A percentile compares a stretch with the other conserved stretches of the same genome.
Conservation (phyloP, 1,284 basidiomycete genomes). For the Pseudozyma pruni region DNA sequence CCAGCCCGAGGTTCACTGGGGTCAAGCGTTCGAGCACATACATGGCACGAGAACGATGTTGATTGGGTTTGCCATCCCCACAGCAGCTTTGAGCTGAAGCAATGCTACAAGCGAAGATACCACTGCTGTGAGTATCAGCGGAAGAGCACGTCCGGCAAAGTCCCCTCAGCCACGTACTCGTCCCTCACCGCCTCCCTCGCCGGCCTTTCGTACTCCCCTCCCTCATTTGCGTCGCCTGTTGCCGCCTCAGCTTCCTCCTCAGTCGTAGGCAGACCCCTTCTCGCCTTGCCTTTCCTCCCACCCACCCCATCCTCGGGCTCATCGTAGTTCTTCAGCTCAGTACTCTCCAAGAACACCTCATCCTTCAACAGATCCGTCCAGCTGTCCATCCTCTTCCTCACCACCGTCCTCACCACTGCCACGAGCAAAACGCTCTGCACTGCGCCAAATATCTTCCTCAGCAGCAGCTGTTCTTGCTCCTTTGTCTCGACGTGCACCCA, state of each 20-base stretch:
- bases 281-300: background rate
- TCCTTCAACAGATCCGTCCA: slow-evolving; percentile 63
- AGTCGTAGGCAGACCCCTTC: too few relatives aligned
- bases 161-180: slow-evolving; percentile 26
- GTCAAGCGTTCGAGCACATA: too few relatives aligned
- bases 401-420: background rate
- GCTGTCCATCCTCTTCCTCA: slow-evolving; percentile 32
- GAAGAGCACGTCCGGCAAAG: slow-evolving; percentile 40
- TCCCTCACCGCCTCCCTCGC: background rate
- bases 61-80: too few relatives aligned
- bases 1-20: too few relatives aligned
- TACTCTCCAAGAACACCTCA: slow-evolving; percentile 62
- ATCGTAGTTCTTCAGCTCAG: slow-evolving; percentile 61
- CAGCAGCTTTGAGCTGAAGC: too few relatives aligned
- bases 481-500: background rate
- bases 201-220: background rate
- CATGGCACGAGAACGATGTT: too few relatives aligned
- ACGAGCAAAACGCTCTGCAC: slow-evolving; percentile 16
- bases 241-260: background rate
- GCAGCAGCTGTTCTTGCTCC: slow-evolving; percentile 26
- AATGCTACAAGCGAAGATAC: too few relatives aligned
- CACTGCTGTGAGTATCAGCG: too few relatives aligned
- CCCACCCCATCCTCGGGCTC: background rate
- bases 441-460: slow-evolving; percentile 17
- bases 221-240: too few relatives aligned